phyloP scores from a whole-genome alignment of 2,329 filamentous ascomycete genomes.

The Coleophoma cylindrospora region DNA sequence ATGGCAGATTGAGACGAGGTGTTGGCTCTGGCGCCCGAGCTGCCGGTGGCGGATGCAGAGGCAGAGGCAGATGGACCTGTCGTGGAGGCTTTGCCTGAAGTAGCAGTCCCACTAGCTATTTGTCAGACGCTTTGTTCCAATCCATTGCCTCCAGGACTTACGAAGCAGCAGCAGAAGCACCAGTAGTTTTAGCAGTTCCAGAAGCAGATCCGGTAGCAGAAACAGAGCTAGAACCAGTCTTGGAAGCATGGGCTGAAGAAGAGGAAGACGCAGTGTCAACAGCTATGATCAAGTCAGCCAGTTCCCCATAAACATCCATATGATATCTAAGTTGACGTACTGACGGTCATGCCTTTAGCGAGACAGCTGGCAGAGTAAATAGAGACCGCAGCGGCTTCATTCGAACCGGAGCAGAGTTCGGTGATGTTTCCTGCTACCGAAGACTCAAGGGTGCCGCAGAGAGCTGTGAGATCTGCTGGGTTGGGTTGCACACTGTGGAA shows the following conservation, averaged over 20 bases:
- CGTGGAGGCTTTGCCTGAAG: background rate
- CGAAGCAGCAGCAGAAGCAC: conserved; percentile 1
- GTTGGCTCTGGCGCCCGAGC: background rate
- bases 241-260: conserved; percentile 2
- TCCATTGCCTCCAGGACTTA: background rate
- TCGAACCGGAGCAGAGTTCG: conserved; percentile 8
- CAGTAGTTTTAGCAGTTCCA: conserved; percentile 5
- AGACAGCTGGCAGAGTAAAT: conserved; percentile 15
- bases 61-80: background rate
- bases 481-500: conserved; percentile 11
- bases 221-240: conserved; percentile 9
- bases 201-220: conserved; percentile 8
- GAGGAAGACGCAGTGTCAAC: conserved; percentile 9
- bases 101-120: background rate
- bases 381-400: conserved; percentile 10
- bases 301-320: background rate
- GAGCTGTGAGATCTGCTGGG: conserved; percentile 13
- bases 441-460: conserved; percentile 11
- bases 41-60: background rate
- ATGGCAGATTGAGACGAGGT: background rate
- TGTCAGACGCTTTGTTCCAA: too few relatives aligned
- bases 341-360: conserved; percentile 10
- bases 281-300: conserved; percentile 5
- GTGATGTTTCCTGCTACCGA: conserved; percentile 11
- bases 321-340: conserved; percentile 5